Percentiles rank a stretch among this genome's conserved stretches.
Conservation (phyloP, 139 green algal species). For the Marvania coccoides region DNA sequence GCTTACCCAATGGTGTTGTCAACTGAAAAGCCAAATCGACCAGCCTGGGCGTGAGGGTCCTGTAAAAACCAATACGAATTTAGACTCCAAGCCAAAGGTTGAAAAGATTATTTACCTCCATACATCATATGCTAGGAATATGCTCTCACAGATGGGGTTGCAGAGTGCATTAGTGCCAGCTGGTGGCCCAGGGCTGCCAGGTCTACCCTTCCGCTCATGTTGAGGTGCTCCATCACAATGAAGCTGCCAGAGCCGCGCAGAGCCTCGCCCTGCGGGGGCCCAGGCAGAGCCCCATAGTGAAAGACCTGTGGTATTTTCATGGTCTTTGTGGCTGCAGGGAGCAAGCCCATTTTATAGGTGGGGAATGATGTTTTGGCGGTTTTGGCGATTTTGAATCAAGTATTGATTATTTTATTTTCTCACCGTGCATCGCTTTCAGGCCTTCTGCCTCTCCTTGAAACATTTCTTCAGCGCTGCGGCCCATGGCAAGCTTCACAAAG, state of each 20-base stretch:
- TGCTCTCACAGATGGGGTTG: conserved; percentile 41
- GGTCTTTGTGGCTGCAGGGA: conserved; percentile 39
- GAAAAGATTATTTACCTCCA: too few relatives aligned
- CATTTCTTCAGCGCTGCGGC: conserved; percentile 50
- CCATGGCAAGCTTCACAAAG: conserved; percentile 75
- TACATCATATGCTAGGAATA: too few relatives aligned
- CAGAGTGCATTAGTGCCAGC: conserved; percentile 84
- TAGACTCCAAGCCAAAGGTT: too few relatives aligned
- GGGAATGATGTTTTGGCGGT: neutral
- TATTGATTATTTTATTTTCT: too few relatives aligned
- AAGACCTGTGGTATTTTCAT: conserved; percentile 64
- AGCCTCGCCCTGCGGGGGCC: conserved; percentile 8
- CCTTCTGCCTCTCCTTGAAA: conserved; percentile 81
- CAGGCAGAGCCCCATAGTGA: conserved; percentile 39
- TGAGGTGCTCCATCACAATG: conserved; percentile 93
- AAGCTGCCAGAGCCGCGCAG: conserved; percentile 48
- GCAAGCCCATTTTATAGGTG: neutral
- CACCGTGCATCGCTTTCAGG: conserved; percentile 76
- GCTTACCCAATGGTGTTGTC: conserved; percentile 91
- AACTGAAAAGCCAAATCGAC: conserved; percentile 83
- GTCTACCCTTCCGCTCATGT: conserved; percentile 43
- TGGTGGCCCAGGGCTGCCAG: conserved; percentile 60
- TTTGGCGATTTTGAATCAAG: too few relatives aligned
- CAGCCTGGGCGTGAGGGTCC: conserved; percentile 39
- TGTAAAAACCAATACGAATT: conserved; percentile 24